Percentiles rank a stretch among this genome's conserved stretches.
phyloP scores from a whole-genome alignment of 371 early-diverging fungal genomes.

The Mortierella sp. region DNA sequence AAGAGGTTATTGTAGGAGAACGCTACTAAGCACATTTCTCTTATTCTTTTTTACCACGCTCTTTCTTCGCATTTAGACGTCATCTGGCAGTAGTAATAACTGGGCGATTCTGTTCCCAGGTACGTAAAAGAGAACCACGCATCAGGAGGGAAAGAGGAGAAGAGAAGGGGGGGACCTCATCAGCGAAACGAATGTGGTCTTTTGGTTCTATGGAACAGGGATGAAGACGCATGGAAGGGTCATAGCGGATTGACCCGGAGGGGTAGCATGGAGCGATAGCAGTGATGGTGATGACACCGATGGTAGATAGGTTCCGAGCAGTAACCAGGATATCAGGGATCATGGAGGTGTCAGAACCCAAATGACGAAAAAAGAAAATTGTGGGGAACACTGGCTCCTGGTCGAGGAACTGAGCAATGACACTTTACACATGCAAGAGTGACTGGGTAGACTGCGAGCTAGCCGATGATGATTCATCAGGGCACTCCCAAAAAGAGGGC shows the following conservation, averaged over 20 bases:
- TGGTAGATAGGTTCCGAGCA: background rate
- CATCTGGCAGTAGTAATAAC: conserved; percentile 38
- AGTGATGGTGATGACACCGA: background rate
- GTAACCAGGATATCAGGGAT: too few relatives aligned
- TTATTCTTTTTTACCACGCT: conserved; percentile 2
- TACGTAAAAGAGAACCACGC: conserved; percentile 3
- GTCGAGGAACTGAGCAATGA: conserved; percentile 12
- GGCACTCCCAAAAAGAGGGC: too few relatives aligned
- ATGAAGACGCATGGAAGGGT: too few relatives aligned
- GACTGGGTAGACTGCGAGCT: too few relatives aligned
- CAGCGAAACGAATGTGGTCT: too few relatives aligned
- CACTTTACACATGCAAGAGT: conserved; percentile 11
- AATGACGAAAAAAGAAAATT: conserved; percentile 52
- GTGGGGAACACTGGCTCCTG: conserved; percentile 28
- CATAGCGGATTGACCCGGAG: too few relatives aligned
- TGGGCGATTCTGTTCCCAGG: conserved; percentile 54
- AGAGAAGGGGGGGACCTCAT: too few relatives aligned
- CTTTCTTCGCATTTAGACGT: conserved; percentile 23
- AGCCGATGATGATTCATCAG: too few relatives aligned
- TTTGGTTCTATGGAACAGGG: background rate
- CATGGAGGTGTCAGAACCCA: conserved; percentile 18
- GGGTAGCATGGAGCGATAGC: background rate
- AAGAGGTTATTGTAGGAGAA: too few relatives aligned
- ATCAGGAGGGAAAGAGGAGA: background rate
- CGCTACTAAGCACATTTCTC: conserved; percentile 1